Base-by-base conservation (phyloP, 208 protist species). In the Trypanosoma boissoni region DNA sequence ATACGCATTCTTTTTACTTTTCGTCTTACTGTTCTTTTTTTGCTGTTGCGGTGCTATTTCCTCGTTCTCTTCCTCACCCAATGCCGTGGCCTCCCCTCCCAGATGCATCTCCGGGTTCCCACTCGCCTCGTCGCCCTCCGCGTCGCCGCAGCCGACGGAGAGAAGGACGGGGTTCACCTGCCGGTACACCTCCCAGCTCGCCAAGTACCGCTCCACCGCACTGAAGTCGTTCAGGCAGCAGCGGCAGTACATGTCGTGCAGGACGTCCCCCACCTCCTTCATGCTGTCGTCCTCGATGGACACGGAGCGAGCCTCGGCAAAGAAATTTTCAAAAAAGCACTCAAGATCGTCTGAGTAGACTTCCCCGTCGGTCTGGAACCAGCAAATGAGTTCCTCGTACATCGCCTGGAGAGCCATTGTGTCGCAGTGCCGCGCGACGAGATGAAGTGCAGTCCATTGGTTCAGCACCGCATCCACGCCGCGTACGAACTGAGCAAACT, bases 281-380 rank as follows among this genome's bases (percentile, higher is more conserved):
- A 84, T 81, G 71, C 88, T 94, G 42, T 91, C 88, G 42, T 94
- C 88, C 66, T 94, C 79, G n/a, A 94, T 73, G 27, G 76, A 26
- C 41, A 91, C 88, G 16, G 69, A 76, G 24, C 80, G 80, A 10
- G 74, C 69, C 31, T 70, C 72, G 39, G 69, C 66, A 52, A 91
- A 94, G 58, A 94, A 94, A 37, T 92, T 78, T 45, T 94, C 83
- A 53, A 94, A 94, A 64, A 84, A 90, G n/a, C 79, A 39, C 73
- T 94, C 79, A 52, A 94, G 62, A 49, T 94, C 88, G 50, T 94
- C 88, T 18, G 77, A 72, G 70, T 83, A 94, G 12, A 94, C 75
- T 49, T 94, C 88, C 32, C 88, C 88, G 23, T 87, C 75, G 1
- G 57, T 52, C 53, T 73, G 60, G 56, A 86, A 78, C 82, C 83